A percentile compares a stretch with the other conserved stretches of the same genome.
Evolutionary conservation across 78 protist species (phyloP).

Genomic region (Protostelium mycophagum): DNA sequence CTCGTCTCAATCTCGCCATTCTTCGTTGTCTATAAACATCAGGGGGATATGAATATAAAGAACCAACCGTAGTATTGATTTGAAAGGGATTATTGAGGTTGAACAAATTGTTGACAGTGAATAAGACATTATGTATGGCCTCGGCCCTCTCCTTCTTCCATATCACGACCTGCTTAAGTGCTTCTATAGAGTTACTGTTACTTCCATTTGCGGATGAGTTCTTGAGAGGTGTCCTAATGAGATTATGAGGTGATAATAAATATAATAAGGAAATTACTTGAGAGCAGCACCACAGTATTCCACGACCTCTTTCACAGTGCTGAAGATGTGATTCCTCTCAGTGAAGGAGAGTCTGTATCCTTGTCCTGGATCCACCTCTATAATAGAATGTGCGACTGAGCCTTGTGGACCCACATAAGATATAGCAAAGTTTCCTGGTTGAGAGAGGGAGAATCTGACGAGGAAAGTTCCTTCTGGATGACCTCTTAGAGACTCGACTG

Average conservation of each 20-base stretch:
- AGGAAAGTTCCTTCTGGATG: neutral
- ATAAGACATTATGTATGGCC: neutral
- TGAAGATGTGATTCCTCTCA: neutral
- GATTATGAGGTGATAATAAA: neutral
- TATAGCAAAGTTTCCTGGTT: neutral
- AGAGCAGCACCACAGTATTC: neutral
- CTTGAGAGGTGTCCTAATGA: neutral
- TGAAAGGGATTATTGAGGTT: neutral
- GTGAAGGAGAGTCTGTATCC: neutral
- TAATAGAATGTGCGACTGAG: neutral
- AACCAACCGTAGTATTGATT: neutral
- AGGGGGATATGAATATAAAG: neutral
- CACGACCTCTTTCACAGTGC: neutral
- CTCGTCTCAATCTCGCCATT: neutral
- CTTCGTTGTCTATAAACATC: neutral
- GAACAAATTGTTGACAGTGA: neutral
- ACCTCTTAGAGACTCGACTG: neutral
- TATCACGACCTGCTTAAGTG: neutral
- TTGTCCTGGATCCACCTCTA: neutral
- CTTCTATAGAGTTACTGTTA: neutral
- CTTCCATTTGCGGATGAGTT: neutral
- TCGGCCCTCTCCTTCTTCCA: neutral
- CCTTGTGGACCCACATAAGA: neutral
- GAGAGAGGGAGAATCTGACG: neutral
- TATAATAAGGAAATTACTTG: neutral